These are phyloP conservation scores for Metschnikowia continentalis DNA, from an alignment of 805 yeast species.

Conservation along the genomic window DNA sequence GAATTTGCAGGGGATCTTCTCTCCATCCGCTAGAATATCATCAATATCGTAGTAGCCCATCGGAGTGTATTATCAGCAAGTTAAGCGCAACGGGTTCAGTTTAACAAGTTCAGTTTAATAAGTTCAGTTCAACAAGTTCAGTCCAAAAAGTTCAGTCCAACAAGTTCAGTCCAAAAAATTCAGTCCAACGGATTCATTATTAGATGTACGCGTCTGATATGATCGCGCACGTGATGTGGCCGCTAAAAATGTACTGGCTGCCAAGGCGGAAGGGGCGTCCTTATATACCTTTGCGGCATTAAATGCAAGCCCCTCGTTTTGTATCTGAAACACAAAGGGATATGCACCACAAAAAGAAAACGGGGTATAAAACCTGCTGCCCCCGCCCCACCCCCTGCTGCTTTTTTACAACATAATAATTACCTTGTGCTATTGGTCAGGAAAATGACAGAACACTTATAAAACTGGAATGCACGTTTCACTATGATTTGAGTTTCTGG, in stretches of 20 bases:
- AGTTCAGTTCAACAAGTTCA: no score
- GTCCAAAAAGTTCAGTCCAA: no score
- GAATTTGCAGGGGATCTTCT: conserved; percentile 76
- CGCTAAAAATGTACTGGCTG: neutral
- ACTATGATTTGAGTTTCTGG: no score
- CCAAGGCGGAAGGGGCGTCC: neutral
- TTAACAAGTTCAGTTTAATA: no score
- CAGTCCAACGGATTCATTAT: neutral
- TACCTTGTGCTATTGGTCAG: no score
- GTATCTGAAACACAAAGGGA: neutral
- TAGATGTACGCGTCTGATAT: neutral
- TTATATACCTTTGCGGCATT: neutral
- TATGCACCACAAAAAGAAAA: neutral
- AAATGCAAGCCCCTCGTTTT: conserved; percentile 1
- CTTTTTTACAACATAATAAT: no score
- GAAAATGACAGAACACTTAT: no score
- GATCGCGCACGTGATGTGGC: neutral
- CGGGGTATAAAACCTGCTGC: neutral
- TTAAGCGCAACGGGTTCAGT: no score
- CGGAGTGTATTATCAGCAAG: neutral
- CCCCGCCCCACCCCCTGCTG: neutral
- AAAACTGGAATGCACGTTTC: no score
- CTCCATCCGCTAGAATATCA: conserved; percentile 66
- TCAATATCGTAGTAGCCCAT: conserved; percentile 66
- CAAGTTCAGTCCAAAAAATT: no score